Evolutionary conservation across 106 monocot genomes (phyloP), one percentile per base, ranked within the genome.

Genomic region (Allium fistulosum): DNA sequence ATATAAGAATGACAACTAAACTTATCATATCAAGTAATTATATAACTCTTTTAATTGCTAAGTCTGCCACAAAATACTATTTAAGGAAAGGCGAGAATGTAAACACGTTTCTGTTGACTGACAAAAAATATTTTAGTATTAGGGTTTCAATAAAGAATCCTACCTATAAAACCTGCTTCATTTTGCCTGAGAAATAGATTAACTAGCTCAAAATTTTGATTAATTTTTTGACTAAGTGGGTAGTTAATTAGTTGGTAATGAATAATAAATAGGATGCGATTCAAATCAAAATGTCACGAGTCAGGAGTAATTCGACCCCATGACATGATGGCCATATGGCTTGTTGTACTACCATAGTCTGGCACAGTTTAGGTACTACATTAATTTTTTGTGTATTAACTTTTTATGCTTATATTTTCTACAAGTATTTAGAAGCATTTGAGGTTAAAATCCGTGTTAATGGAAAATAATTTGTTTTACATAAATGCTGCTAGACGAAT

Each of bases 241-340:
- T 37, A 2, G 37, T 37, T 37, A 37, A n/a, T n/a, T n/a, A 37
- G 37, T 37, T 37, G 5, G 37, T 37, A 37, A 37, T 37, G 37
- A 37, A 37, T 37, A 37, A 37, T 37, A 37, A 48, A 10, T 65
- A 17, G 65, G 65, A 65, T 65, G 65, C 48, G 65, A 65, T 65
- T 65, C 65, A n/a, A 65, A 65, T 65, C 65, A 65, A 10, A 11
- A 10, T 50, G 48, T 65, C n/a, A 65, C 17, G 50, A 12, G 37
- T 37, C 37, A 37, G 37, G 37, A 37, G 37, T 37, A 37, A 5
- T 65, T 65, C 7, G 48, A 50, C 48, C 65, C 65, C 49, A 49
- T 65, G 65, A 65, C 49, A 65, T 47, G 65, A 48, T 50, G 50
- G 48, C 49, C 49, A 50, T 65, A 48, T 63, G 63, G 63, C 46